Evolutionary conservation across 768 basidiomycete genomes (phyloP).

Genomic region (Cystofilobasidium ferigula): DNA sequence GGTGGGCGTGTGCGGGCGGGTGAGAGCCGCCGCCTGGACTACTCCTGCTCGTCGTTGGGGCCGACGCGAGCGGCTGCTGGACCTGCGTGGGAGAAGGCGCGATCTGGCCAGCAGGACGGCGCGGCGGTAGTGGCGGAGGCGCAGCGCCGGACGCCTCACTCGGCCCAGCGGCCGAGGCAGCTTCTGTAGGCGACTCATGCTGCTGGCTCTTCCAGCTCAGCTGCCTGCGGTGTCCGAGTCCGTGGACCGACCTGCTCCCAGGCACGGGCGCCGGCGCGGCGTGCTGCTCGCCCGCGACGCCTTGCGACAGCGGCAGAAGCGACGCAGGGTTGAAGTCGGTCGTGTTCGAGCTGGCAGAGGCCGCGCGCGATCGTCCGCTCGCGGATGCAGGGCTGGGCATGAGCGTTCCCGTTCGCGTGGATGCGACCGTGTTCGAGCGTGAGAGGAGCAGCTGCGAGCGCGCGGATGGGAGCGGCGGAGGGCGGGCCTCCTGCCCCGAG

Average conservation of each 20-base stretch:
- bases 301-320: not conserved
- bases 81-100: too few relatives aligned
- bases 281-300: not conserved
- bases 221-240: not conserved
- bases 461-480: not conserved
- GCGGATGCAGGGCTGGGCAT: too few relatives aligned
- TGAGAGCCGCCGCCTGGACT: not conserved
- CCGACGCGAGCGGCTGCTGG: too few relatives aligned
- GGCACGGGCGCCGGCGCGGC: not conserved
- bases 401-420: not conserved
- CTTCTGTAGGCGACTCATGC: too few relatives aligned
- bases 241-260: not conserved
- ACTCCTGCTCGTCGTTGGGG: not conserved
- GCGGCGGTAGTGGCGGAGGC: not conserved
- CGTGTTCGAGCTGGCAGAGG: not conserved
- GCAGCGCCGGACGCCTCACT: not conserved
- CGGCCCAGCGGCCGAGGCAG: not conserved
- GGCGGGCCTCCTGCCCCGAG: not conserved
- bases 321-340: conserved; percentile 1
- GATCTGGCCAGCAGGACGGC: not conserved
- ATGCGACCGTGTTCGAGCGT: not conserved
- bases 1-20: not conserved
- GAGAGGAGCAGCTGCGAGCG: not conserved
- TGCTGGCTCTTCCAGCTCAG: conserved; percentile 3
- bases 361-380: not conserved